Base-by-base conservation (phyloP, 495 filamentous ascomycete genomes). In the Aspergillus kassunensis region DNA sequence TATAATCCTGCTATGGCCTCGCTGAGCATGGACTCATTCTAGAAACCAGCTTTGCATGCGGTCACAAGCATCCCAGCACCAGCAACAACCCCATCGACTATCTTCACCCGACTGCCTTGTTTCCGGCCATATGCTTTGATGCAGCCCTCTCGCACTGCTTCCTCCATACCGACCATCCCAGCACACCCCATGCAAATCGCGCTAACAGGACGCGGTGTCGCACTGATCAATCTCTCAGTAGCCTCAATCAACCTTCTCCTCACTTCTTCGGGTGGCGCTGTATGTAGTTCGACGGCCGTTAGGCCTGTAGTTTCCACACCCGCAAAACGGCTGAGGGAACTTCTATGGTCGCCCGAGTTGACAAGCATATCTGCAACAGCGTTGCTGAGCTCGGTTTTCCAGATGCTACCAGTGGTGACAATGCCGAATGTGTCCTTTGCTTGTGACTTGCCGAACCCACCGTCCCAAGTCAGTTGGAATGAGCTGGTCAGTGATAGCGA, bases 131-230 rank as follows among this genome's bases (percentile, higher is more conserved):
- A 81, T 16, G 76, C 75, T 48, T 84, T 79, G 23, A 80, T 62
- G 36, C 87, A 87, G 2, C 84, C 86, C 31, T 80, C 78, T 44
- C 86, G 76, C 37, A 96, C 89, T 43, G 87, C 85, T 49, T 84
- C 78, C 49, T 92, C 87, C 73, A 97, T 80, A 11, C 92, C 93
- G 19, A 82, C 85, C 93, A 97, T 96, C 4, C 93, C 92, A 34
- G 91, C 92, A 71, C 91, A 96, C 50, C 89, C 82, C 53, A 86
- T 79, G 23, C 79, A 78, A 0, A 91, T 83, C 12, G 70, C 74
- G 20, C 69, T 63, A 1, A 79, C 71, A 20, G 61, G 60, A 31
- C 53, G 49, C 4, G 67, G 54, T 0, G 79, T 75, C 8, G 70
- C 71, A 16, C 67, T 65, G 20, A 96, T 64, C 30, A 96, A 65